phyloP scores from a whole-genome alignment of 2,329 filamentous ascomycete species.

The Pyrenophora tritici-repentis region DNA sequence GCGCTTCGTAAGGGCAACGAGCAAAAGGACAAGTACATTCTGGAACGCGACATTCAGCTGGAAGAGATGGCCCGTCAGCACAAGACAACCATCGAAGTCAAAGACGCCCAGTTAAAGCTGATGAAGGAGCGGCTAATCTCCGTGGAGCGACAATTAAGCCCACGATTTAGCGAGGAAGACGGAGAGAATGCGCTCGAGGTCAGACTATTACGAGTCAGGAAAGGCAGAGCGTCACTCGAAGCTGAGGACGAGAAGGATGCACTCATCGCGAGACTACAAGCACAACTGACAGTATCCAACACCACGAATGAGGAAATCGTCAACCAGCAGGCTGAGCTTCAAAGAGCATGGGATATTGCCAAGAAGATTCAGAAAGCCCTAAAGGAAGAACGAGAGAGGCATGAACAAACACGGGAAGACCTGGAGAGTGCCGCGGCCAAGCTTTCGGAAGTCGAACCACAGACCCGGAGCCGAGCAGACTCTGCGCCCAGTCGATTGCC shows the following conservation, averaged over 20 bases:
- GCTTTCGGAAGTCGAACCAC: conserved; percentile 24
- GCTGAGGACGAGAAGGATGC: conserved; percentile 31
- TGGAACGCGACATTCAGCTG: conserved; percentile 35
- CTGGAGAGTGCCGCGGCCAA: conserved; percentile 28
- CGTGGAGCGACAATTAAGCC: conserved; percentile 31
- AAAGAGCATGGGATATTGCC: conserved; percentile 39
- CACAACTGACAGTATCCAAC: conserved; percentile 28
- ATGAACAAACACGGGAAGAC: conserved; percentile 33
- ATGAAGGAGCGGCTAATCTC: conserved; percentile 37
- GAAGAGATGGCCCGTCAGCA: conserved; percentile 35
- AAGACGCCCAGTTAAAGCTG: conserved; percentile 36
- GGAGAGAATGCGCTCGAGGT: conserved; percentile 41
- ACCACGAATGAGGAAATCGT: conserved; percentile 30
- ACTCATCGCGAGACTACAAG: conserved; percentile 36
- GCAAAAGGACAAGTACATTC: conserved; percentile 41
- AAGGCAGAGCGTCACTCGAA: conserved; percentile 27
- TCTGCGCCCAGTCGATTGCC: conserved; percentile 26
- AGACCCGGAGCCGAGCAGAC: conserved; percentile 8
- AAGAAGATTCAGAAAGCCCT: conserved; percentile 36
- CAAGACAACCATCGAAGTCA: conserved; percentile 35
- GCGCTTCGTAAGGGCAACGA: conserved; percentile 44
- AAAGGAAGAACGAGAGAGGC: conserved; percentile 34
- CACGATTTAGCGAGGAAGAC: conserved; percentile 20
- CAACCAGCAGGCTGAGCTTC: conserved; percentile 37
- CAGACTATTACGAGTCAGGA: conserved; percentile 36